Conservation (phyloP, 169 alveolate genomes). For the Plasmodium cynomolgi region DNA sequence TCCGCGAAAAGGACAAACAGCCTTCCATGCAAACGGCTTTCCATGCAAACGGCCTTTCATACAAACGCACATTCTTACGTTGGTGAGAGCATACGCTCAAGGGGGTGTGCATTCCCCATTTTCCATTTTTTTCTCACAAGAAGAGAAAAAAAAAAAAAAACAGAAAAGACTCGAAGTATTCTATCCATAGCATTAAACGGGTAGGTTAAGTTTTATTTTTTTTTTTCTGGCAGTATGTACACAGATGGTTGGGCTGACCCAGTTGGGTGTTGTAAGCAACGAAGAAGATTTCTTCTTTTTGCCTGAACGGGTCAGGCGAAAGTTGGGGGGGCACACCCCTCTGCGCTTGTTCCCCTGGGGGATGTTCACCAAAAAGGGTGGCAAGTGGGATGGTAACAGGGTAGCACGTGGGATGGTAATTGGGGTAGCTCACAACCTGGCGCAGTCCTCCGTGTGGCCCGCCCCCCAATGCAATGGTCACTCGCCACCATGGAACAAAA, state of each 20-base stretch:
- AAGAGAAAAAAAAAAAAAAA: neutral
- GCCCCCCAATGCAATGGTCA: neutral
- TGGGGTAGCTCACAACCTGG: neutral
- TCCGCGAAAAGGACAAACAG: neutral
- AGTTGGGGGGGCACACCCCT: neutral
- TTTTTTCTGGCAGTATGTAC: neutral
- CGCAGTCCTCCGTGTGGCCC: neutral
- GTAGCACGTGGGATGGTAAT: neutral
- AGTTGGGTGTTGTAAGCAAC: neutral
- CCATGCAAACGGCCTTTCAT: neutral
- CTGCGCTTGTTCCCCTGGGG: neutral
- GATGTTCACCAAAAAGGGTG: neutral
- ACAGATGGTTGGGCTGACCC: neutral
- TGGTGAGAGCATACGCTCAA: neutral
- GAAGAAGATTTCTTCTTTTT: neutral
- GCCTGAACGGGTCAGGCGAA: neutral
- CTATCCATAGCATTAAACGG: neutral
- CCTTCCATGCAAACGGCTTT: neutral
- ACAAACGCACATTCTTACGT: neutral
- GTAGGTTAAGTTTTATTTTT: no score
- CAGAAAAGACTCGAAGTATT: neutral
- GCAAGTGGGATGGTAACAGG: neutral
- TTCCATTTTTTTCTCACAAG: neutral
- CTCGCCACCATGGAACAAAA: neutral
- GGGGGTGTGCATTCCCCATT: neutral